Conservation (phyloP, 768 basidiomycete genomes). For the Coprinopsis marcescibilis region DNA sequence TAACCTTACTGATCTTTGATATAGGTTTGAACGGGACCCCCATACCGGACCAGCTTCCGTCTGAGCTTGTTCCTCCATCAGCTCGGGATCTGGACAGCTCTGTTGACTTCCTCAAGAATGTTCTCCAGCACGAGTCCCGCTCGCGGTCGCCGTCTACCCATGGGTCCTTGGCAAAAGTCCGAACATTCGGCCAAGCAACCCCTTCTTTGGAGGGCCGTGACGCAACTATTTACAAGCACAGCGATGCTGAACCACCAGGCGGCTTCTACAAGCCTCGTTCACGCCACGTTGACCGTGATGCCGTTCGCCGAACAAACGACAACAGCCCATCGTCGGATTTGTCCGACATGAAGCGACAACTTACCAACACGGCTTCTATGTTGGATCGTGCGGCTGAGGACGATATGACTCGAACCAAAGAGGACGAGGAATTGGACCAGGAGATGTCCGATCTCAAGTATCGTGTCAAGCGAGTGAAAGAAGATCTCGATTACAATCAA, state of each 20-base stretch:
- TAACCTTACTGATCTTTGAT: conserved; percentile 3
- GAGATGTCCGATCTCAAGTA: conserved; percentile 86
- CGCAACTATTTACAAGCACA: conserved; percentile 89
- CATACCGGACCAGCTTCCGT: conserved; percentile 80
- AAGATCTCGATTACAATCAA: conserved; percentile 85
- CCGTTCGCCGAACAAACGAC: conserved; percentile 71
- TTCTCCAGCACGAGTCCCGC: conserved; percentile 83
- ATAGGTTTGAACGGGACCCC: conserved; percentile 88
- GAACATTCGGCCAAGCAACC: conserved; percentile 59
- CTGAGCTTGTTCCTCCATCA: conserved; percentile 89
- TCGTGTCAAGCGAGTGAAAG: conserved; percentile 79
- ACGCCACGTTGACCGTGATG: conserved; percentile 80
- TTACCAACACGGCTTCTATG: conserved; percentile 74
- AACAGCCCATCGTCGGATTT: conserved; percentile 62
- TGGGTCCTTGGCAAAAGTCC: conserved; percentile 58
- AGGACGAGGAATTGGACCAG: conserved; percentile 87
- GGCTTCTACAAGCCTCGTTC: conserved; percentile 75
- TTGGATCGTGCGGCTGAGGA: conserved; percentile 71
- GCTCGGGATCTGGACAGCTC: conserved; percentile 83
- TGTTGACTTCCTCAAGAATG: conserved; percentile 82
- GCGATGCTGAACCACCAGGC: conserved; percentile 50
- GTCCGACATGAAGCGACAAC: conserved; percentile 78
- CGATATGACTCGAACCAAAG: conserved; percentile 54
- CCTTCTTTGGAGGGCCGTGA: conserved; percentile 61
- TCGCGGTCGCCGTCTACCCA: conserved; percentile 58